phyloP scores from a whole-genome alignment of 2,329 filamentous ascomycete genomes.

The Phialemoniopsis sp. region DNA sequence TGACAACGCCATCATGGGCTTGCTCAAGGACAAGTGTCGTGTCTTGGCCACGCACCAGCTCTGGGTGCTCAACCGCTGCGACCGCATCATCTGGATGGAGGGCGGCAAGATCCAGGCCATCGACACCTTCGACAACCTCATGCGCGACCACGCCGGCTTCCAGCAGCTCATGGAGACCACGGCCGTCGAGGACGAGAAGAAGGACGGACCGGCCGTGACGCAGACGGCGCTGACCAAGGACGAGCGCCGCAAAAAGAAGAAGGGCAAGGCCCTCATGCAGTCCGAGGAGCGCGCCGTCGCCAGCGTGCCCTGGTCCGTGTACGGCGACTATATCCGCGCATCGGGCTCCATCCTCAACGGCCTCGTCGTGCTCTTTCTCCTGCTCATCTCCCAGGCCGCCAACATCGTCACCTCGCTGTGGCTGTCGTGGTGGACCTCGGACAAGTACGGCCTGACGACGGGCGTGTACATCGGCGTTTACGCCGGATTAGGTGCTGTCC shows the following conservation, averaged over 20 bases:
- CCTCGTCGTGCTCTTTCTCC: slow-evolving; percentile 56
- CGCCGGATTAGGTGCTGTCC: slow-evolving; percentile 65
- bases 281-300: slow-evolving; percentile 64
- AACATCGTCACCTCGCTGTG: slow-evolving; percentile 88
- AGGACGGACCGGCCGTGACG: slow-evolving; percentile 37
- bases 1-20: slow-evolving; percentile 86
- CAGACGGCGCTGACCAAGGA: slow-evolving; percentile 34
- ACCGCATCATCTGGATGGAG: slow-evolving; percentile 92
- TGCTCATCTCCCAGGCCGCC: slow-evolving; percentile 71
- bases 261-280: slow-evolving; percentile 66
- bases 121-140: slow-evolving; percentile 86
- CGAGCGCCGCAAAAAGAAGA: slow-evolving; percentile 57
- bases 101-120: slow-evolving; percentile 78
- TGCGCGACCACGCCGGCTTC: slow-evolving; percentile 74
- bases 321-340: slow-evolving; percentile 70
- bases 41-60: slow-evolving; percentile 93
- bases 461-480: slow-evolving; percentile 71
- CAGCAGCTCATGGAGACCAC: slow-evolving; percentile 81
- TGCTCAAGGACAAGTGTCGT: slow-evolving; percentile 84
- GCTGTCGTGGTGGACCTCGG: slow-evolving; percentile 90
- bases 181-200: slow-evolving; percentile 63
- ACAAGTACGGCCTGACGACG: slow-evolving; percentile 64
- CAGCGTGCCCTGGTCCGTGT: slow-evolving; percentile 77
- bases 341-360: slow-evolving; percentile 69
- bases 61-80: slow-evolving; percentile 85